A percentile compares a stretch with the other conserved stretches of the same genome.
phyloP scores from a whole-genome alignment of 2,329 filamentous ascomycete genomes.

The Pseudovirgaria hyperparasitica region DNA sequence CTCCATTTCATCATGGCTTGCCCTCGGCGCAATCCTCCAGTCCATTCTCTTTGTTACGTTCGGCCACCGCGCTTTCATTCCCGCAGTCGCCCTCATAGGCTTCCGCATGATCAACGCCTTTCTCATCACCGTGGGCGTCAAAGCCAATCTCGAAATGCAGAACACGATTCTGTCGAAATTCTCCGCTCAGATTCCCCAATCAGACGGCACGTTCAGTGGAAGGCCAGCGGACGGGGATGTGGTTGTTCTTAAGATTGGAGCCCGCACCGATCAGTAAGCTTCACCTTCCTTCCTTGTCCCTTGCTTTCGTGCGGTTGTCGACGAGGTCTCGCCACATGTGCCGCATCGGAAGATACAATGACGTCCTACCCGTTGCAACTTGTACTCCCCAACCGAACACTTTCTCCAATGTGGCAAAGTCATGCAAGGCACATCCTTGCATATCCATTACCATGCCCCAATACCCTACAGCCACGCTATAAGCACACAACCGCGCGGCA shows the following conservation, averaged over 20 bases:
- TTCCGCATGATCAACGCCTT: conserved; percentile 20
- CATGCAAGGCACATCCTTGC: too few species aligned
- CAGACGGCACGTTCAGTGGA: conserved; percentile 15
- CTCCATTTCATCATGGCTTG: conserved; percentile 28
- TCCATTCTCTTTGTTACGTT: conserved; percentile 21
- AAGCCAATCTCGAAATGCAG: conserved; percentile 26
- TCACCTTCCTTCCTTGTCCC: background rate
- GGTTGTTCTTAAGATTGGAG: conserved; percentile 27
- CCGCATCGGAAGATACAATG: too few species aligned
- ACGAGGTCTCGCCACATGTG: too few species aligned
- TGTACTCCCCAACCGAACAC: too few species aligned
- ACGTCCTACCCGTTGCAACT: too few species aligned
- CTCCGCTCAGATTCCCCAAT: conserved; percentile 26
- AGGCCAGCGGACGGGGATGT: conserved; percentile 18
- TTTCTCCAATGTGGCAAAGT: too few species aligned
- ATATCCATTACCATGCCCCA: background rate
- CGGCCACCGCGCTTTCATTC: conserved; percentile 22
- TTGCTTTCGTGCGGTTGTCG: too few species aligned
- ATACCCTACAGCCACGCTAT: background rate
- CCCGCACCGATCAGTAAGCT: conserved; percentile 19
- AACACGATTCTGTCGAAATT: conserved; percentile 21
- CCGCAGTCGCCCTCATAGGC: conserved; percentile 19
- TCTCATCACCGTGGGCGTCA: conserved; percentile 19
- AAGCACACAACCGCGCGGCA: too few species aligned
- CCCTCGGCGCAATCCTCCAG: conserved; percentile 28